These are phyloP conservation scores for Chamaenerion angustifolium DNA, from an alignment of 345 rosid genomes.

Conservation along the genomic window DNA sequence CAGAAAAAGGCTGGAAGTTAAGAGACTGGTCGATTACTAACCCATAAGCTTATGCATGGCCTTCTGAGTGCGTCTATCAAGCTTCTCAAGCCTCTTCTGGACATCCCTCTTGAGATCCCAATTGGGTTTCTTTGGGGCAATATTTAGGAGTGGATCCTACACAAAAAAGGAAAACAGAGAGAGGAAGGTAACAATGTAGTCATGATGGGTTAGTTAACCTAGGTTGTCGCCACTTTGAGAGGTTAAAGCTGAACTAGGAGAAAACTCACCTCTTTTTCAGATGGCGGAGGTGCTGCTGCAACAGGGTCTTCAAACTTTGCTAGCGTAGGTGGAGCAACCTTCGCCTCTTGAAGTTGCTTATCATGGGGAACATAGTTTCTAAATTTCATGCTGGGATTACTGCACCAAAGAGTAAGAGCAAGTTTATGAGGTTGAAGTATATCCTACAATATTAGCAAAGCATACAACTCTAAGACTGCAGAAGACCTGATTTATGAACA, in stretches of 20 bases:
- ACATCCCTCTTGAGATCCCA: constrained; percentile 93
- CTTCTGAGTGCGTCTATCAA: constrained; percentile 76
- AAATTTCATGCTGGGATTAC: constrained; percentile 67
- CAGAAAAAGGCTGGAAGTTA: not conserved
- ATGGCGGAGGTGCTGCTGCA: constrained; percentile 38
- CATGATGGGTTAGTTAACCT: not conserved
- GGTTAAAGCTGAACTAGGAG: not conserved
- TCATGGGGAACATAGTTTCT: constrained; percentile 94
- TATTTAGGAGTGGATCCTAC: constrained; percentile 87
- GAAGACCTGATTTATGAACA: too few species aligned
- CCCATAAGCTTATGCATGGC: constrained; percentile 72
- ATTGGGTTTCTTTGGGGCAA: constrained; percentile 97
- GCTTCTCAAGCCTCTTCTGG: constrained; percentile 93
- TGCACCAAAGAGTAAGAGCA: constrained; percentile 13
- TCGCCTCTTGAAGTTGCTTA: constrained; percentile 79
- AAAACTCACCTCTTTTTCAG: constrained; percentile 44
- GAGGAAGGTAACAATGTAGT: not conserved
- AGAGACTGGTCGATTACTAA: constrained; percentile 19
- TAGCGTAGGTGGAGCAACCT: constrained; percentile 69
- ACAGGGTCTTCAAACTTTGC: constrained; percentile 87
- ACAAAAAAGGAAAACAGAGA: not conserved
- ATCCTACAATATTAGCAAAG: too few species aligned
- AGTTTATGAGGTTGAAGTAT: not conserved
- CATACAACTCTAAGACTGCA: too few species aligned
- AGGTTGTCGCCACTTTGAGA: not conserved